Base-by-base conservation (phyloP, 495 filamentous ascomycete species). In the Astrothelium macrocarpum region DNA sequence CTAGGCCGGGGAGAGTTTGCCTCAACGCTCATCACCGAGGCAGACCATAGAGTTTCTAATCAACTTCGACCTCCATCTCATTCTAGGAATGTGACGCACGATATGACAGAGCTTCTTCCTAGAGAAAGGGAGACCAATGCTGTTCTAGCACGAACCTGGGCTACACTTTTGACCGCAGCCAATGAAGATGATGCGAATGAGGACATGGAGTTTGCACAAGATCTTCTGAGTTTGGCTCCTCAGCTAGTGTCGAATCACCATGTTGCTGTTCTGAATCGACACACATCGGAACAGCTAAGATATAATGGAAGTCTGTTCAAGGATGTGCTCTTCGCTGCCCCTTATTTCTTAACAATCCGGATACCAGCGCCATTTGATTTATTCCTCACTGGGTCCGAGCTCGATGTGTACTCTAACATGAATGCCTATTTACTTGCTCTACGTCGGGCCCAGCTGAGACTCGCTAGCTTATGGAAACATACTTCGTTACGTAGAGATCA, bases 1-100 rank as follows among this genome's bases (percentile, higher is more conserved):
- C 83, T 98, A 11, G 84, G 88, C 11, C 82, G 89, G 20, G 93
- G 94, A 11, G 94, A 97, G 71, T 98, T 98, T 73, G 90, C 90
- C 7, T 83, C 93, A 65, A 85, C 89, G 11, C 77, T 98, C 23
- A 89, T 94, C 0, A 81, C 86, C 34, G 88, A 96, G 77, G 90
- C 91, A 10, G 89, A 95, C 66, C 81, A 87, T 39, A 85, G 84
- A 64, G 5, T 25, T 29, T 56, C 49, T 56, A 29, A 2, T 26
- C 20, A 26, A 56, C 23, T 9, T 16, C 4, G 3, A 28, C 2
- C 7, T 28, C 9, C 49, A 56, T 56, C 16, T 25, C 20, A 56
- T 26, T 20, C 1, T 16, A 20, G 63, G 31, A 66, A 71, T 77
- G 53, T 73, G 76, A 39, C 73, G 28, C 66, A 74, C 64, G 74